These are phyloP conservation scores for Ganoderma boninense DNA, from an alignment of 1,284 basidiomycete genomes.

Conservation along the genomic window DNA sequence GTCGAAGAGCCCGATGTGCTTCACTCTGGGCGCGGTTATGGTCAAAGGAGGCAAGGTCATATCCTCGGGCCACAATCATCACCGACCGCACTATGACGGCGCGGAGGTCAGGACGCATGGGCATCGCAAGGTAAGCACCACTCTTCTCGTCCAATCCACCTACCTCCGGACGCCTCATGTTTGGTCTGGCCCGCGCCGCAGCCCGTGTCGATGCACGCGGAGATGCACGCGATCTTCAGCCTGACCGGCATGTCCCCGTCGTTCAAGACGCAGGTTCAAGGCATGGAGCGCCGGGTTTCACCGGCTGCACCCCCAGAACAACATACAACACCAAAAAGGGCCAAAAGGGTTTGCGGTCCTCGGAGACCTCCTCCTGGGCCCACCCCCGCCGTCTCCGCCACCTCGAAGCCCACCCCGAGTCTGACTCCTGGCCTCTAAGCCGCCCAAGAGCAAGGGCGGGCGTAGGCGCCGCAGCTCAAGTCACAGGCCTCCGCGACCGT, in stretches of 20 bases:
- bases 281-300: slow-evolving; percentile 45
- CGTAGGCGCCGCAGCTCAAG: slow-evolving; percentile 20
- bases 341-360: slow-evolving; percentile 37
- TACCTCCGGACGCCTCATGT: background rate
- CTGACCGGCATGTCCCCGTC: slow-evolving; percentile 60
- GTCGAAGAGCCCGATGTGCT: slow-evolving; percentile 61
- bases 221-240: slow-evolving; percentile 67
- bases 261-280: slow-evolving; percentile 64
- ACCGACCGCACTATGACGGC: slow-evolving; percentile 62
- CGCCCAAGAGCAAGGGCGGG: slow-evolving; percentile 29
- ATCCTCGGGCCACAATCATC: slow-evolving; percentile 61
- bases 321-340: slow-evolving; percentile 40
- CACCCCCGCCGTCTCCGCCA: slow-evolving; percentile 17
- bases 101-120: slow-evolving; percentile 50
- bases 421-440: slow-evolving; percentile 24
- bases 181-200: slow-evolving; percentile 16
- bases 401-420: slow-evolving; percentile 11
- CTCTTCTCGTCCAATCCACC: background rate
- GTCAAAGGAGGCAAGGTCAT: slow-evolving; percentile 68
- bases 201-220: slow-evolving; percentile 68
- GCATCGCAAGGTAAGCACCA: slow-evolving; percentile 47
- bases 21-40: slow-evolving; percentile 61
- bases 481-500: slow-evolving; percentile 6
- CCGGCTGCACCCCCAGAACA: slow-evolving; percentile 34
- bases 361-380: slow-evolving; percentile 35